Percentiles rank a stretch among this genome's conserved stretches.
Evolutionary conservation across 352 stramenopile genomes (phyloP).

Genomic region (Globisporangium paddicum): DNA sequence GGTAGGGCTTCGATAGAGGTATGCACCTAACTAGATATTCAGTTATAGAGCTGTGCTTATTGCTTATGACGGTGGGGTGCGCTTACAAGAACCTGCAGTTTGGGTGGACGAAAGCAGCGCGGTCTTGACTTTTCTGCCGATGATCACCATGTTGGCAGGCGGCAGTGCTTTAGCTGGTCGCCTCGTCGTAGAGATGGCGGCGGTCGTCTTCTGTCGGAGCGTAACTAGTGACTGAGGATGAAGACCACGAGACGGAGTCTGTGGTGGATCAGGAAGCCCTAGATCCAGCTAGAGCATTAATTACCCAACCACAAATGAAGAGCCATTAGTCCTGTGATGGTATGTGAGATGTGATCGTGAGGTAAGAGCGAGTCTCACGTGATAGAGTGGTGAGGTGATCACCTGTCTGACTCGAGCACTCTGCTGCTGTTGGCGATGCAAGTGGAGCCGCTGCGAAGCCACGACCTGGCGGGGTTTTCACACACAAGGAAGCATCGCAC

Average conservation of each 20-base stretch:
- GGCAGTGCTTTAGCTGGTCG: background rate
- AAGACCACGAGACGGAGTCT: background rate
- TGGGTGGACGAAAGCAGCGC: background rate
- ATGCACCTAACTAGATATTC: background rate
- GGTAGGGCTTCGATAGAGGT: background rate
- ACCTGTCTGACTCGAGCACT: background rate
- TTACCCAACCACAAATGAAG: too few species aligned
- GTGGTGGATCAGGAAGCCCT: background rate
- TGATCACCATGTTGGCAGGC: slow-evolving; percentile 9
- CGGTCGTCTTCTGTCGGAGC: background rate
- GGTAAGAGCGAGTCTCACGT: background rate
- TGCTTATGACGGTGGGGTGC: background rate
- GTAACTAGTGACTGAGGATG: background rate
- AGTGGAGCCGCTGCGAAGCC: slow-evolving; percentile 4
- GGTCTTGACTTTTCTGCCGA: slow-evolving; percentile 5
- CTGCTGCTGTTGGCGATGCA: slow-evolving; percentile 11
- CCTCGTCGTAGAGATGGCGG: background rate
- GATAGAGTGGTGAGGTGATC: background rate
- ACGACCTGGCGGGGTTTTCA: slow-evolving; percentile 2
- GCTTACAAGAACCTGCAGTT: background rate
- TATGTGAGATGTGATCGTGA: background rate
- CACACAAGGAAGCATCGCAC: background rate
- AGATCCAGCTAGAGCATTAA: background rate
- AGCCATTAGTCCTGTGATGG: too few species aligned
- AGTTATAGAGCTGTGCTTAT: background rate